Base-by-base conservation (phyloP, 371 early-diverging fungal species). In the Saksenaea oblongispora region DNA sequence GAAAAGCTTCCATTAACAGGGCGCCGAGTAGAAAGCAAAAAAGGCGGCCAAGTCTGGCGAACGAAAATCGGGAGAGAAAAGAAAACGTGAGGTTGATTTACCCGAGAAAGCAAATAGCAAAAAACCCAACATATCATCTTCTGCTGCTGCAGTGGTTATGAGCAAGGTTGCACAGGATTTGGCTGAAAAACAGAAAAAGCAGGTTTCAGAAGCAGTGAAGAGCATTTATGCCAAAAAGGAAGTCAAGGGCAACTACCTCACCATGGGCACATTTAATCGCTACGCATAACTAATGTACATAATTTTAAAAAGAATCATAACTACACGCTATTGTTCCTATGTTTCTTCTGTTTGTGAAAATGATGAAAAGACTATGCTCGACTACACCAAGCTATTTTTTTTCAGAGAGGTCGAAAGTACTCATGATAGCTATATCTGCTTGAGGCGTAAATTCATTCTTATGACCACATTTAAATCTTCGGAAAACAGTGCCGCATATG, bases 181-280 rank as follows among this genome's bases (percentile, higher is more conserved):
- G 47, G 80, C 83, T 10, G 78, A 67, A 34, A 82, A 77, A 58
- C 59, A 78, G 34, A 65, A 63, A 10, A 61, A 39, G 15, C 70
- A 70, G 15, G 54, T 75, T 11, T 82, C 84, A 3, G 80, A 65
- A 34, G 88, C 84, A n/a, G 79, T 88, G 24, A 79, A 84, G 66
- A 80, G 83, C 44, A 72, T 89, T 27, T 89, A 86, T 69, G 71
- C 69, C 26, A 86, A 83, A 39, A 73, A 70, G 27, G 78, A 78
- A 15, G 68, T 73, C 59, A 76, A 79, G 39, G 79, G 76, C 14
- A 91, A 86, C 44, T 90, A 77, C 54, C 71, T 90, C 56, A 83
- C 86, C 4, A 81, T 84, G 70, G 91, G 89, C 1, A 90, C 91
- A n/a, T 87, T 88, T 61, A 90, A 81, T 63, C 83, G 91, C 4